Conservation (phyloP, 768 basidiomycete species). For the Mycena alexandri region DNA sequence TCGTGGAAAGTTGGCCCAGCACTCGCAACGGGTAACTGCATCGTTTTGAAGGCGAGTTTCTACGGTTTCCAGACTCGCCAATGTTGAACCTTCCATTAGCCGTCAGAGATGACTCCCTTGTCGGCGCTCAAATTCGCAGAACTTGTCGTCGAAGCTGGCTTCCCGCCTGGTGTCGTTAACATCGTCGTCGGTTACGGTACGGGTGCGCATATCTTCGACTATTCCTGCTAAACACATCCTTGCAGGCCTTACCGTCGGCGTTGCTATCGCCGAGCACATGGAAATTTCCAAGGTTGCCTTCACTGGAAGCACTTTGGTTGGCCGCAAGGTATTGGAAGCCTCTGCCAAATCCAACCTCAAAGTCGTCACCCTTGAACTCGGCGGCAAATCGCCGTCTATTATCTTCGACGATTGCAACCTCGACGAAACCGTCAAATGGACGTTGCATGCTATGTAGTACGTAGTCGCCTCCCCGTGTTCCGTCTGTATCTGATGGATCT, state of each 20-base stretch:
- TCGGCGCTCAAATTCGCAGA: conserved; percentile 64
- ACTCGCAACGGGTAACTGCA: conserved; percentile 64
- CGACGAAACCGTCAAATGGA: conserved; percentile 81
- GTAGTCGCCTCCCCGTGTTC: conserved; percentile 37
- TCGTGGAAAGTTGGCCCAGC: conserved; percentile 48
- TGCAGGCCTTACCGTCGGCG: conserved; percentile 59
- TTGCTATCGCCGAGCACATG: conserved; percentile 71
- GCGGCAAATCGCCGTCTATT: conserved; percentile 80
- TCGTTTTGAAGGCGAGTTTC: conserved; percentile 63
- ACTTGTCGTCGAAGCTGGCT: conserved; percentile 74
- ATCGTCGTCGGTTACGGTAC: conserved; percentile 73
- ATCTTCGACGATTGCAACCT: conserved; percentile 82
- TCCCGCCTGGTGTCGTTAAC: conserved; percentile 81
- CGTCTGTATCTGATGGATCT: conserved; percentile 5
- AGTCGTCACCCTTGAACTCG: conserved; percentile 85
- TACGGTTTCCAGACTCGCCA: background rate
- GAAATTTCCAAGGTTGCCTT: conserved; percentile 82
- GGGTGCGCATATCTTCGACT: conserved; percentile 56
- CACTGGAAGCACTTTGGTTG: conserved; percentile 86
- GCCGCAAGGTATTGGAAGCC: conserved; percentile 84
- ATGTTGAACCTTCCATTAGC: conserved; percentile 48
- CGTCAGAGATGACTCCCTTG: conserved; percentile 76
- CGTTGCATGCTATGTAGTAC: conserved; percentile 79
- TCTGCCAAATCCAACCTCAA: conserved; percentile 88
- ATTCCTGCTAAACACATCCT: background rate